phyloP scores from a whole-genome alignment of 2,329 filamentous ascomycete genomes.

The Exophiala oligosperma region DNA sequence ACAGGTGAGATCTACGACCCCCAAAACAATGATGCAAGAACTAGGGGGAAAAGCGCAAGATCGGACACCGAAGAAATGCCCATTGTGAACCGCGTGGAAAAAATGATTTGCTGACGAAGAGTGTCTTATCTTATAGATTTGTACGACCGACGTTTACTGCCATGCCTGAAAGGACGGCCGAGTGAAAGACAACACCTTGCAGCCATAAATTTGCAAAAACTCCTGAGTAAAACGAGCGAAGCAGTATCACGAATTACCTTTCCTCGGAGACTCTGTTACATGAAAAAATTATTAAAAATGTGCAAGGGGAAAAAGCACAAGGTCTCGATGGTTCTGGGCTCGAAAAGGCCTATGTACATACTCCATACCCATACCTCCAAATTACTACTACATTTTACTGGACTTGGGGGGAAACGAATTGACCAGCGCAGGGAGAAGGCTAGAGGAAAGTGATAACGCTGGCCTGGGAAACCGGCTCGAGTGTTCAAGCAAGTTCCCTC shows the following conservation, averaged over 20 bases:
- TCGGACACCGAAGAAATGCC: no score
- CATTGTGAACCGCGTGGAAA: not conserved
- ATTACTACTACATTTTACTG: no score
- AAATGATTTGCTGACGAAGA: conserved; percentile 1
- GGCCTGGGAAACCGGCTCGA: not conserved
- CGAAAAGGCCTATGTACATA: not conserved
- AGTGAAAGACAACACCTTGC: conserved; percentile 40
- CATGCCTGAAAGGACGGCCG: conserved; percentile 63
- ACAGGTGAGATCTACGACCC: conserved; percentile 63
- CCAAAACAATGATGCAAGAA: no score
- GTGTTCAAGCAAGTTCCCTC: no score
- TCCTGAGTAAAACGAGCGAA: not conserved
- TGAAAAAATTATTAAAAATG: no score
- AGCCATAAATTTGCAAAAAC: not conserved
- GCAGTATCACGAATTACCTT: no score
- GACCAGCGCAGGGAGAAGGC: no score
- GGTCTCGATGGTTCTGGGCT: no score
- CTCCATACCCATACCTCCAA: not conserved
- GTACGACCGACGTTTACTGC: conserved; percentile 78
- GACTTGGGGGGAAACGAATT: no score
- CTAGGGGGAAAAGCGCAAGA: no score
- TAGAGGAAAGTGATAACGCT: not conserved
- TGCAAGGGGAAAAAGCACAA: no score
- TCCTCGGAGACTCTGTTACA: no score
- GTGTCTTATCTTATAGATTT: conserved; percentile 55